A percentile compares a stretch with the other conserved stretches of the same genome.
phyloP scores from a whole-genome alignment of 352 stramenopile genomes.

The Phytophthora rubi region DNA sequence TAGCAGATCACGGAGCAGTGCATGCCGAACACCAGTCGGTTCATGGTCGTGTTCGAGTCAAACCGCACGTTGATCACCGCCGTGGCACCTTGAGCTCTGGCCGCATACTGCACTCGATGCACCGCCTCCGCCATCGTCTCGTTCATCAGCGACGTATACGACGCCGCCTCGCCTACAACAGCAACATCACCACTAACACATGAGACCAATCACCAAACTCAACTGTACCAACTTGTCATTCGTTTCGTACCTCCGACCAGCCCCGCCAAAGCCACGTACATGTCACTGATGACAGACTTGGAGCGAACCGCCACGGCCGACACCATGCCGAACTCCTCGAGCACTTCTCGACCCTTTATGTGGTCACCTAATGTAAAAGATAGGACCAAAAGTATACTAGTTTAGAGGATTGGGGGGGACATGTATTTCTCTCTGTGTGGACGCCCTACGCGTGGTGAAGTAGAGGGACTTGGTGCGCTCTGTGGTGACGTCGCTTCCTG shows the following conservation, averaged over 20 bases:
- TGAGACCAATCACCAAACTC: neutral
- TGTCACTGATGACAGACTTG: constrained; percentile 85
- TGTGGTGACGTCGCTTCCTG: neutral
- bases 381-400: neutral
- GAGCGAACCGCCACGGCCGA: constrained; percentile 78
- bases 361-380: constrained; percentile 51
- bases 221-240: neutral
- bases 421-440: neutral
- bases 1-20: constrained; percentile 86
- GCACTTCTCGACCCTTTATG: constrained; percentile 70
- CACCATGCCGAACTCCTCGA: constrained; percentile 80
- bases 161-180: constrained; percentile 60
- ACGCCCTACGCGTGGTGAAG: constrained; percentile 70
- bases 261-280: constrained; percentile 77
- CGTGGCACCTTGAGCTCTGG: constrained; percentile 73
- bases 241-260: constrained; percentile 60
- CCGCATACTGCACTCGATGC: constrained; percentile 79
- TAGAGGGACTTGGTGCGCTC: constrained; percentile 45
- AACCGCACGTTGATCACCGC: constrained; percentile 83
- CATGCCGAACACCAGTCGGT: constrained; percentile 83
- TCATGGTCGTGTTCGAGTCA: constrained; percentile 88
- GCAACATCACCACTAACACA: neutral
- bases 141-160: constrained; percentile 87
- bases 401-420: neutral
- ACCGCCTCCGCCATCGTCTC: constrained; percentile 82